Base-by-base conservation (phyloP, 345 rosid species). In the Draba incana region DNA sequence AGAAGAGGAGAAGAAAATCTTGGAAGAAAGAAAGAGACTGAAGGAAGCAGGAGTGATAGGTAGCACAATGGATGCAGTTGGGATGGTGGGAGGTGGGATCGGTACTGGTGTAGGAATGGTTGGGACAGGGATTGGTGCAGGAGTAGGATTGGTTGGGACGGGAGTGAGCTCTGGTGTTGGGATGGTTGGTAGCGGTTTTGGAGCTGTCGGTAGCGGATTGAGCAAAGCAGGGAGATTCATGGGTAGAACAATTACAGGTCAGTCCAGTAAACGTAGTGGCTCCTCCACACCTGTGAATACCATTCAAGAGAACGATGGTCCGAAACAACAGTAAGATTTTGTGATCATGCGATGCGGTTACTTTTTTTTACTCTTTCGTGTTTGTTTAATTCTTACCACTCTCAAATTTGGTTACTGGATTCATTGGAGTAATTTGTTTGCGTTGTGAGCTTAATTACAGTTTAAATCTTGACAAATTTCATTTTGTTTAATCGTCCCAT, bases 11-110 rank as follows among this genome's bases (percentile, higher is more conserved):
- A 95, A 95, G 86, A 86, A 78, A 80, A 79, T 88, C 24, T 41
- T 95, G 39, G 99, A 92, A 81, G 86, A 85, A 70, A 89, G 88
- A 35, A 92, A 85, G 88, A 89, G 82, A 68, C 72, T 89, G 77
- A 95, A 92, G 70, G 99, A 81, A 68, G 89, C 89, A 15, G 99
- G 99, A 54, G 87, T 86, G 54, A 85, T 95, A n/a, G 97, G 93
- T 54, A 95, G 99, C 78, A 92, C 94, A 2, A 81, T 86, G 93
- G 97, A 87, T 67, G 96, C 96, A 14, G 92, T 71, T 46, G 80
- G 79, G 27, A 48, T 70, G 67, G 76, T 76, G 23, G 79, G 80
- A 39, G 76, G 71, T 6, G 84, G 92, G 12, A 57, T 92, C 3
- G 94, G 85, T 30, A 65, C 88, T 11, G 98, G 96, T 12, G 93